Evolutionary conservation across 176 grass and related monocot genomes (phyloP), one percentile per base, ranked within the genome.

Genomic region (Metroxylon sagu): DNA sequence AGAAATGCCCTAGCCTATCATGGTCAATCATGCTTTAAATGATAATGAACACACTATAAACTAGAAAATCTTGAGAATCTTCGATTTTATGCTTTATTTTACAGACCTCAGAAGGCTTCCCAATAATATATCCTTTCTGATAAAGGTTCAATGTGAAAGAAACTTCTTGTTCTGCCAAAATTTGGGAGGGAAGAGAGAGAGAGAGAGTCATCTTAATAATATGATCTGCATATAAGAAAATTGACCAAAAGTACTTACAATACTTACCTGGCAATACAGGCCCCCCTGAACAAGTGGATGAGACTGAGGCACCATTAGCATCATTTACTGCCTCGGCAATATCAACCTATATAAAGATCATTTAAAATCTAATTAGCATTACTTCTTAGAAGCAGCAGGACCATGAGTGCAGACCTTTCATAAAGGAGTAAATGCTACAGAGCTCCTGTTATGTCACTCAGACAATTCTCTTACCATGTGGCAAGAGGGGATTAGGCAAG

Each of bases 111-210:
- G 79, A 63, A 62, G 93, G 74, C 60, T 83, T 92, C 54, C 87
- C 85, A 61, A 98, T 83, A 43, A 82, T 82, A 74, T 98, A 98
- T 68, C 93, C 93, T 65, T 63, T 82, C 58, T 64, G 81, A 77
- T 80, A 98, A 54, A 98, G 81, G 77, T 68, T 98, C 69, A 98
- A 79, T 48, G 78, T 82, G 60, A 98, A 98, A 72, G 93, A 98
- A 78, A 88, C 93, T 48, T 98, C 93, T 61, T 80, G 64, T 48
- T 88, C 87, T 98, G 81, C 69, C 59, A 72, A 49, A 68, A 29
- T 29, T 55, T 51, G 12, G 35, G 12, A 43, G 12, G 1, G 2
- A 43, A 63, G 54, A 53, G 5, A 61, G 54, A 56, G 71, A 62
- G 25, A 59, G 48, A 7, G 15, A 43, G 49, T 19, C 8, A 43